phyloP scores from a whole-genome alignment of 345 rosid species.

The Schrenkiella parvula region DNA sequence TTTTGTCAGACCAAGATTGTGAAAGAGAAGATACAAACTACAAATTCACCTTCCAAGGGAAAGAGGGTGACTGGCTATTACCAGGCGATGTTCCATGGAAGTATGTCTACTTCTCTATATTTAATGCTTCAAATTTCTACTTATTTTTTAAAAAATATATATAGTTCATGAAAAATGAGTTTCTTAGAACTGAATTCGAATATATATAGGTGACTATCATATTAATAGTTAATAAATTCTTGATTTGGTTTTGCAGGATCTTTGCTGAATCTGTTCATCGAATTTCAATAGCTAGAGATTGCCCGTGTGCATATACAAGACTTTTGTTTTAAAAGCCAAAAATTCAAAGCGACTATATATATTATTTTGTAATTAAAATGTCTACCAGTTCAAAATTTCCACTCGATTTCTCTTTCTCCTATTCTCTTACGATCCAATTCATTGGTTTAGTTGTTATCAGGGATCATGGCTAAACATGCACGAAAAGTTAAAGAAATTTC shows the following conservation, averaged over 20 bases:
- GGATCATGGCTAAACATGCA: neutral
- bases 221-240: neutral
- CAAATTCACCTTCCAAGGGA: slow-evolving; percentile 51
- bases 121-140: neutral
- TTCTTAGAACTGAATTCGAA: too few relatives aligned
- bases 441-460: neutral
- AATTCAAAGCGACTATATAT: neutral
- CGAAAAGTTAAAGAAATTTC: neutral
- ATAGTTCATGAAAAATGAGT: neutral
- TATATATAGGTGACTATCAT: neutral
- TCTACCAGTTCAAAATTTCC: neutral
- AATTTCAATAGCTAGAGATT: slow-evolving; percentile 37
- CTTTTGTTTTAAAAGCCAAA: neutral
- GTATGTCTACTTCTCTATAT: slow-evolving; percentile 36
- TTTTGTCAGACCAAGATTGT: neutral
- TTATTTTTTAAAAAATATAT: neutral
- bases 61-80: slow-evolving; percentile 56
- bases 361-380: slow-evolving; percentile 14
- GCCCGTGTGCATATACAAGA: slow-evolving; percentile 22
- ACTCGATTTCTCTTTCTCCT: neutral
- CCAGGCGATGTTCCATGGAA: slow-evolving; percentile 69
- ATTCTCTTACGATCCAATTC: neutral
- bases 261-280: slow-evolving; percentile 47
- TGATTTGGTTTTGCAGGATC: slow-evolving; percentile 36
- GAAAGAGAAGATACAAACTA: slow-evolving; percentile 31